Percentiles rank a stretch among this genome's conserved stretches.
Conservation (phyloP, 192 early-diverging fungal species). For the Coemansia sp. region DNA sequence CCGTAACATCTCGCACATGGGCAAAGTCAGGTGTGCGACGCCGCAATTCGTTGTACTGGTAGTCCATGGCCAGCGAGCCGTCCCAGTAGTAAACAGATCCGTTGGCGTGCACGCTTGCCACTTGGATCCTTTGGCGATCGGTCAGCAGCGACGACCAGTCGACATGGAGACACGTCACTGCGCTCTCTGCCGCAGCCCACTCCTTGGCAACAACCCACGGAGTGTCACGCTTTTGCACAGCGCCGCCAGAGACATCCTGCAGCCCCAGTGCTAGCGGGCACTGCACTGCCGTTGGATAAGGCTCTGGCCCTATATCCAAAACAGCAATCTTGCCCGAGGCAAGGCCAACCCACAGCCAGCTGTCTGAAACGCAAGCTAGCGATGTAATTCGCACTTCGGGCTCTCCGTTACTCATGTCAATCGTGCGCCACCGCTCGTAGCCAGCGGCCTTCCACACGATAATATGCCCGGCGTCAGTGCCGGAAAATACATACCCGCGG, state of each 20-base stretch:
- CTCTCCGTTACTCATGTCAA: constrained; percentile 41
- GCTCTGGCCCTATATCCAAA: constrained; percentile 25
- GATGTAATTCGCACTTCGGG: constrained; percentile 34
- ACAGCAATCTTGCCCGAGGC: constrained; percentile 33
- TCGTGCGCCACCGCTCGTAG: constrained; percentile 39
- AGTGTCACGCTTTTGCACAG: constrained; percentile 12
- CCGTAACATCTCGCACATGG: constrained; percentile 59
- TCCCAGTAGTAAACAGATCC: constrained; percentile 52
- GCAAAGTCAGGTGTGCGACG: constrained; percentile 61
- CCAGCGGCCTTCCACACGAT: constrained; percentile 33
- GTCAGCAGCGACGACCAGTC: constrained; percentile 48
- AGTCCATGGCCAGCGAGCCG: constrained; percentile 31
- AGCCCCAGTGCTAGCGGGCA: constrained; percentile 15
- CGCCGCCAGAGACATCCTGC: not conserved
- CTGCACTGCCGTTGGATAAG: not conserved
- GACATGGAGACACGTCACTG: constrained; percentile 24
- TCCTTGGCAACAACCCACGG: constrained; percentile 40
- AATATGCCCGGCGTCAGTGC: constrained; percentile 42
- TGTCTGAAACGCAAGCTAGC: constrained; percentile 32
- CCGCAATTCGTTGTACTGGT: constrained; percentile 59
- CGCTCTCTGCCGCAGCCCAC: constrained; percentile 32
- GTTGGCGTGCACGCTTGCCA: constrained; percentile 41
- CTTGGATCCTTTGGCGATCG: constrained; percentile 29
- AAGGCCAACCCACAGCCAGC: constrained; percentile 49
- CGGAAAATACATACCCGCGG: constrained; percentile 41